Conservation (phyloP, 148 eudicot genomes). For the Linanthus parryae region DNA sequence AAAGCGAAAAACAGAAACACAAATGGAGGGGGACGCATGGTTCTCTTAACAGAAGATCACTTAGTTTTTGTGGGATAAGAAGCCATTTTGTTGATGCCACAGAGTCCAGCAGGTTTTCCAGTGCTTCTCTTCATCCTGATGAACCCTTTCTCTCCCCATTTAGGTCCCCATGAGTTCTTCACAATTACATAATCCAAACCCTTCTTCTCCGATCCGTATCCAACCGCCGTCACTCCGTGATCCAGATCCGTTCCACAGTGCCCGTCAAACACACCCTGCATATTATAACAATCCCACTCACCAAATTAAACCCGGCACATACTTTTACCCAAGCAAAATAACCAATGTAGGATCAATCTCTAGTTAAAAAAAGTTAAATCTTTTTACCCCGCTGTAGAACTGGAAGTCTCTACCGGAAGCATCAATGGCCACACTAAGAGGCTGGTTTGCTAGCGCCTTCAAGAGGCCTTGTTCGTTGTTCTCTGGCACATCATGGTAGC, state of each 20-base stretch:
- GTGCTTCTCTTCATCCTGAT: constrained; percentile 85
- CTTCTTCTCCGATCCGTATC: constrained; percentile 76
- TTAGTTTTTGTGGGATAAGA: constrained; percentile 83
- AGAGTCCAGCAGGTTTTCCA: constrained; percentile 66
- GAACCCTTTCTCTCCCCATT: constrained; percentile 96
- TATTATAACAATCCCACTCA: not conserved
- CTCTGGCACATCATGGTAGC: constrained; percentile 83
- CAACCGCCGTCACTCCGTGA: constrained; percentile 94
- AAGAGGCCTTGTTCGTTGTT: constrained; percentile 67
- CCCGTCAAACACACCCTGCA: constrained; percentile 95
- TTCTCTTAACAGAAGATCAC: no score
- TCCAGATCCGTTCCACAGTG: constrained; percentile 84
- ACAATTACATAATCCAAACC: constrained; percentile 74
- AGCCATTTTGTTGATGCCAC: constrained; percentile 92
- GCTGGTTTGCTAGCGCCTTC: constrained; percentile 95
- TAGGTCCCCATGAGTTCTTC: constrained; percentile 96
- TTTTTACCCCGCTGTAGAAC: constrained; percentile 96
- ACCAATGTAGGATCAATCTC: no score
- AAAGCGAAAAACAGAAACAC: not conserved
- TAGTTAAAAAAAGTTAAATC: no score
- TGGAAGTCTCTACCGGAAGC: constrained; percentile 96
- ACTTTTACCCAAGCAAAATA: no score
- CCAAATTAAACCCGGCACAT: no score
- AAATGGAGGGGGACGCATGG: not conserved
- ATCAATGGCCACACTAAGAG: constrained; percentile 84